A percentile compares a stretch with the other conserved stretches of the same genome.
Evolutionary conservation across 1,139 yeast genomes (phyloP).

Genomic region (Saccharomyces hybrid): DNA sequence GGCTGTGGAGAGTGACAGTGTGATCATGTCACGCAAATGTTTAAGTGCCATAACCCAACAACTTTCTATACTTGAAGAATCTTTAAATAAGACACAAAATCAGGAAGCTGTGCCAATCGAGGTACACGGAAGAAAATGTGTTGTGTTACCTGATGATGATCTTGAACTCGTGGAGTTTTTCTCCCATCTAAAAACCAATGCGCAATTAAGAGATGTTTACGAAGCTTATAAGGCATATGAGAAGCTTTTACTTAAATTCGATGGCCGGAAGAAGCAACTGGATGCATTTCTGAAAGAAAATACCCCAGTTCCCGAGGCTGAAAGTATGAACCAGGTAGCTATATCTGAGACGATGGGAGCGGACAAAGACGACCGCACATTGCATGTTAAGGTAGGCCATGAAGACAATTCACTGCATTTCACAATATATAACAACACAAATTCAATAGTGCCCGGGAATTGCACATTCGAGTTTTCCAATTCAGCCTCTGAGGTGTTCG

Average conservation of each 20-base stretch:
- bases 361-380: neutral
- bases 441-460: neutral
- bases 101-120: neutral
- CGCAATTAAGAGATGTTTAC: constrained; percentile 7
- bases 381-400: neutral
- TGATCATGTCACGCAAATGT: neutral
- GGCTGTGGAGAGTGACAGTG: neutral
- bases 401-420: neutral
- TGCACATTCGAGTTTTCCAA: neutral
- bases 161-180: constrained; percentile 6
- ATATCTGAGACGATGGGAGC: neutral
- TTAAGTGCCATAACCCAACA: neutral
- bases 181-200: constrained; percentile 8
- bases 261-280: constrained; percentile 12
- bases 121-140: neutral
- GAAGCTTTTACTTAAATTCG: constrained; percentile 10
- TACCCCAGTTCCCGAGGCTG: neutral
- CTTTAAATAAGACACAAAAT: neutral
- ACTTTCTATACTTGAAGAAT: neutral
- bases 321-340: neutral
- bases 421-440: neutral
- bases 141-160: constrained; percentile 3
- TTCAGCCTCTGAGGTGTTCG: neutral
- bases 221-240: constrained; percentile 11
- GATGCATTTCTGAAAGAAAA: constrained; percentile 5